phyloP scores from a whole-genome alignment of 1,284 basidiomycete genomes.

The Naganishia liquefaciens region DNA sequence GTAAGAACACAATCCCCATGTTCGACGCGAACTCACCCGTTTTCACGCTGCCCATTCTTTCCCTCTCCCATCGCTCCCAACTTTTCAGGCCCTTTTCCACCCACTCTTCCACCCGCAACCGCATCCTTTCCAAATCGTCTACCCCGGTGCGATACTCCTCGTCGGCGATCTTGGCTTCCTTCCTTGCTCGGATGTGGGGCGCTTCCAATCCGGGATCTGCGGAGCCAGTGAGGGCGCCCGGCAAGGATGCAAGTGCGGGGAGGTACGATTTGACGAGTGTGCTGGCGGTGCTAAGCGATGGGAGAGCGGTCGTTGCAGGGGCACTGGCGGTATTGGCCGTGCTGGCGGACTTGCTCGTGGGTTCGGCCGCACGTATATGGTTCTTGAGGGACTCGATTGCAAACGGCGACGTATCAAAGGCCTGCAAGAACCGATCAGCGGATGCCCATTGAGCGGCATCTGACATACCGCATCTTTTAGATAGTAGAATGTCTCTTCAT shows the following conservation, averaged over 20 bases:
- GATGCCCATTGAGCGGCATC: neutral
- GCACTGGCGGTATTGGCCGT: neutral
- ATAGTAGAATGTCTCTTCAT: constrained; percentile 48
- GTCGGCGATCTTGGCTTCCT: constrained; percentile 76
- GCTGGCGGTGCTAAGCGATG: constrained; percentile 20
- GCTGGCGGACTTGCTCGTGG: constrained; percentile 12
- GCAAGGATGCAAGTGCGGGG: constrained; percentile 58
- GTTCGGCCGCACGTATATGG: constrained; percentile 28
- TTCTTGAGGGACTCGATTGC: constrained; percentile 35
- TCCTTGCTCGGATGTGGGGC: constrained; percentile 66
- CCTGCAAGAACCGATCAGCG: constrained; percentile 13
- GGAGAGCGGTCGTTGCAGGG: constrained; percentile 14
- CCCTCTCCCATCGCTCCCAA: constrained; percentile 80
- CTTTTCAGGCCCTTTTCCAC: constrained; percentile 77
- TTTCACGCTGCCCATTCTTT: constrained; percentile 77
- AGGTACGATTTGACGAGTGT: constrained; percentile 65
- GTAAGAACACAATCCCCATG: neutral
- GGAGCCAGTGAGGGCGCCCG: constrained; percentile 53
- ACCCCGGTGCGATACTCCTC: constrained; percentile 71
- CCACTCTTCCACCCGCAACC: constrained; percentile 77
- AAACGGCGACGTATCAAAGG: constrained; percentile 32
- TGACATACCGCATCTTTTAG: constrained; percentile 39
- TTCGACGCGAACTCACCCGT: constrained; percentile 66
- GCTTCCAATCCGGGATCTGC: constrained; percentile 57
- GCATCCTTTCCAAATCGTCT: constrained; percentile 72